Evolutionary conservation across 257 asterid genomes (phyloP).

Genomic region (Salvia splendens): DNA sequence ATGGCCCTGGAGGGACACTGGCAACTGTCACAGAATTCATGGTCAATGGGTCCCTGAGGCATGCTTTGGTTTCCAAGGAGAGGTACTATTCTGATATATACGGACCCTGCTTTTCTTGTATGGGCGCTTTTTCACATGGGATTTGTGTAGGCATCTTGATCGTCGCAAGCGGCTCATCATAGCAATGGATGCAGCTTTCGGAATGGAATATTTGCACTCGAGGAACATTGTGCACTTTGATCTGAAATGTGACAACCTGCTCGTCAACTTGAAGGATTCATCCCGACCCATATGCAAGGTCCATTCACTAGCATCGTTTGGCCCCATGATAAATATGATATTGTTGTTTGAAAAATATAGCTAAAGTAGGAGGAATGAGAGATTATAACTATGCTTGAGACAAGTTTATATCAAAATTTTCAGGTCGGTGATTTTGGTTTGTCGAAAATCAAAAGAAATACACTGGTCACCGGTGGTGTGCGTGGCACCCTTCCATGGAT

Average conservation of each 20-base stretch:
- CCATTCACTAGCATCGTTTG: conserved; percentile 6
- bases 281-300: conserved; percentile 98
- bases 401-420: background rate
- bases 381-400: conserved; percentile 19
- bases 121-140: conserved; percentile 21
- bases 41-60: conserved; percentile 95
- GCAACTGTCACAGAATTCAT: conserved; percentile 93
- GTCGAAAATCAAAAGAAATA: conserved; percentile 91
- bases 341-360: background rate
- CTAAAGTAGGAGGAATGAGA: background rate
- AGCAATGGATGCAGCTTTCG: conserved; percentile 98
- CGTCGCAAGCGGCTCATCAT: conserved; percentile 89
- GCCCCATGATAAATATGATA: conserved; percentile 3
- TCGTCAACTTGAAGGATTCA: conserved; percentile 91
- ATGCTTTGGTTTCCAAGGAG: conserved; percentile 71
- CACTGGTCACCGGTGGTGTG: conserved; percentile 91
- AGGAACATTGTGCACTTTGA: conserved; percentile 95
- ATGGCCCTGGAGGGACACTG: conserved; percentile 93
- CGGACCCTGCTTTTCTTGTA: conserved; percentile 2
- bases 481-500: conserved; percentile 99
- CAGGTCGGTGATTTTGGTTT: conserved; percentile 96
- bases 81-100: conserved; percentile 47
- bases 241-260: conserved; percentile 90
- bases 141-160: conserved; percentile 74
- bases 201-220: conserved; percentile 94